Base-by-base conservation (phyloP, 306 rosid genomes). In the Trichosanthes cucumerina region DNA sequence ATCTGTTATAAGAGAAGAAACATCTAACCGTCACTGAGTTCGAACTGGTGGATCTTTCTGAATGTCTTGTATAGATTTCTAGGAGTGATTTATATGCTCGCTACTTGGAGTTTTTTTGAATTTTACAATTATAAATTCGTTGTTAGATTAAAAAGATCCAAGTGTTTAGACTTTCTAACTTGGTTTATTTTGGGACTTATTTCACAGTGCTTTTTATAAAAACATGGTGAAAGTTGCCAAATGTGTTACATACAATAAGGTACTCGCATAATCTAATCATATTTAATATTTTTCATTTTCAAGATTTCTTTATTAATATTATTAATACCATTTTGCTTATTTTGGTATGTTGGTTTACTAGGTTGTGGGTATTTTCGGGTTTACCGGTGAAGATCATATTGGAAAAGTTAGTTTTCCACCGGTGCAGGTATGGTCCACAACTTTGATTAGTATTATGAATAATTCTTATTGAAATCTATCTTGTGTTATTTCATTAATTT, bases 381-480 rank as follows among this genome's bases (percentile, higher is more conserved):
- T 95, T 80, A 83, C 85, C 0, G 91, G 97, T 26, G 99, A 95
- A 86, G 98, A 95, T 88, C 92, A 95, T 70, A 91, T 95, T 76
- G 99, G 97, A 63, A 95, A 95, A 91, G 93, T 92, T 79, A 87
- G 92, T 83, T 95, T 95, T 82, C 99, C 98, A 31, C 97, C 97
- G 0, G 89, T 95, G 47, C 99, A 91, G 98, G 99, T 92, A 88
- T 41, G 60, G 24, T 53, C 78, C 62, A 44, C 65, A 12, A 24
- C 70, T 23, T 54, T 54, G 34, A 36, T 56, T 58, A 8, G 26
- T 46, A 15, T 15, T 9, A 16, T 24, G 18, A 33, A 33, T 73
- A 14, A 4, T 73, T 28, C 62, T 73, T 58, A 43, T 75, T 36
- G n/a, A 34, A 76, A 13, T 76, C 11, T 39, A 14, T 76, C 36